Evolutionary conservation across 257 asterid species (phyloP), one percentile per base, ranked within the genome.

Genomic region (Penstemon eatonii): DNA sequence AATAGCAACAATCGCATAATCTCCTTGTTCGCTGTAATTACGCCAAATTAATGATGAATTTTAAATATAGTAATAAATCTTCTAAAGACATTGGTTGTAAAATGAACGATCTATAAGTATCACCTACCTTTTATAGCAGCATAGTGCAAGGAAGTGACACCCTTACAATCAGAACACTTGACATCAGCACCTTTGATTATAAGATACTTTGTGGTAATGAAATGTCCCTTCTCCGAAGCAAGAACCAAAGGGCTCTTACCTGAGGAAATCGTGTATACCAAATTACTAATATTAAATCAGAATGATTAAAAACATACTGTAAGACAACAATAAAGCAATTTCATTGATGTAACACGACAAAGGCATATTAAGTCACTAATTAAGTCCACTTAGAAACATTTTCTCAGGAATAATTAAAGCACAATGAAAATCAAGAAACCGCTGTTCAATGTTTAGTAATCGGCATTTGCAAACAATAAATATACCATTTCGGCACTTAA

Each of bases 221-320:
- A 33, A 44, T 43, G 50, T 18, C 45, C 47, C 40, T 9, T n/a
- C 51, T 13, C 3, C 36, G 59, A 33, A 41, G 83, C 80, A 15
- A 18, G 47, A 50, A 10, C 13, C 68, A 79, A 63, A 58, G 80
- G 72, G 7, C 74, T 78, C 0, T 62, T 13, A 9, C 80, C 80
- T 74, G 77, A 25, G 33, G 33, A 25, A 25, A 25, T 25, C 33
- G 1, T 25, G 33, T 25, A 25, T 25, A 25, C 33, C 33, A 25
- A 25, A 25, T 25, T 25, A 25, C 33, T 25, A 25, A 25, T 25
- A 25, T 25, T 25, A 25, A 25, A 25, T 1, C 33, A 25, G 33
- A 25, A 25, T 25, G 33, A 25, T 25, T 25, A 25, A 25, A 25
- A 25, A 25, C 36, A 49, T 39, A 66, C 7, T 61, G 6, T 7